A percentile compares a stretch with the other conserved stretches of the same genome.
Evolutionary conservation across 169 alveolate species (phyloP).

Genomic region (Plasmodium inui): DNA sequence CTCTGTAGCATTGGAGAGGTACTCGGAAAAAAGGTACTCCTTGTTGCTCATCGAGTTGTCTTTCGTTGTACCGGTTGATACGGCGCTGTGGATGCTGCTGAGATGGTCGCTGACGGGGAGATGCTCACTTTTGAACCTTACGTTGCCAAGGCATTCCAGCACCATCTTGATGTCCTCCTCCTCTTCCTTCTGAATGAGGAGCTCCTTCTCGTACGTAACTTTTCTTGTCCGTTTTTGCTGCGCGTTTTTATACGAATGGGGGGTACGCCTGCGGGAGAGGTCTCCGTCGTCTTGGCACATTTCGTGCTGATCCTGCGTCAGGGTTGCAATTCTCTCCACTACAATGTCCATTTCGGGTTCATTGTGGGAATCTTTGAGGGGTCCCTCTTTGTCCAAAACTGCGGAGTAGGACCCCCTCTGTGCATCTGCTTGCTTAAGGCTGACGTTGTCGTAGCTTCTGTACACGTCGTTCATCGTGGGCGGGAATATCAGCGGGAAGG

Average conservation of each 20-base stretch:
- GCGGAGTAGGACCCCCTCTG: background rate
- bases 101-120: background rate
- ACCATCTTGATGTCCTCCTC: constrained; percentile 69
- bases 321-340: background rate
- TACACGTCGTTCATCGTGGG: background rate
- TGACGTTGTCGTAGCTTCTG: background rate
- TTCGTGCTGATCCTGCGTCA: background rate
- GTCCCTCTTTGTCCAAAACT: background rate
- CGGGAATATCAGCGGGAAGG: background rate
- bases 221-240: background rate
- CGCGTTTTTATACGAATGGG: background rate
- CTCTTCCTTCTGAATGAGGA: constrained; percentile 56
- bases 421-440: background rate
- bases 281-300: background rate
- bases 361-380: background rate
- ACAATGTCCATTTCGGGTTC: background rate
- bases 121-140: constrained; percentile 26
- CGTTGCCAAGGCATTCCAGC: constrained; percentile 71
- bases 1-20: background rate
- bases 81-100: background rate
- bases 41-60: constrained; percentile 10
- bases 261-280: background rate
- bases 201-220: constrained; percentile 10
- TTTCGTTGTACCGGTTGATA: no score
- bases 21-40: background rate